Evolutionary conservation across 805 yeast species (phyloP), one percentile per base, ranked within the genome.

Genomic region (Candida maris): DNA sequence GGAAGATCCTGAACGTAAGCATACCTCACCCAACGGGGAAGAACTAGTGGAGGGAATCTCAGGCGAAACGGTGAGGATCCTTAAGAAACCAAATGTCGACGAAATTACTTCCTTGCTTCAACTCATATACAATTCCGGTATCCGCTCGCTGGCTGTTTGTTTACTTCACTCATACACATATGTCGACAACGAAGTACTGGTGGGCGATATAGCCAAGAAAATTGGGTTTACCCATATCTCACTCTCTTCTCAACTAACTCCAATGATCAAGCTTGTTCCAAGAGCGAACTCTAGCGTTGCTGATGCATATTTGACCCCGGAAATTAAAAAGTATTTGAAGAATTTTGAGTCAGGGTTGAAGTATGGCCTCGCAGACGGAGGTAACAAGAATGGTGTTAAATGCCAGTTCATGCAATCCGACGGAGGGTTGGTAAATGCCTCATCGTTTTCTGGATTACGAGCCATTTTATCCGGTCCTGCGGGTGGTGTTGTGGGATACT

Each of bases 401-500:
- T 74, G 85, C 41, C 80, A 82, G 46, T 88, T 91, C 59, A 89
- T 89, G 97, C 95, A 89, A 61, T 84, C 95, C 10, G 95, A 89
- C 56, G 97, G 97, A 39, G 97, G 97, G 3, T 71, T 89, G 40
- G 86, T 89, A 13, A 85, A 86, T 37, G 86, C 91, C 54, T 66
- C 74, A 17, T 71, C 75, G 33, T 88, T 89, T 58, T 79, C 95
- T 0, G 97, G 97, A 1, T 65, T 89, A 22, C 73, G 78, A 47
- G 95, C 97, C 2, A 81, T 89, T 30, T 62, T 89, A 21, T 86
- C 96, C 1, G 97, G 97, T 2, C 97, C 97, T 3, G 97, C 97
- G n/a, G 97, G 97, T 20, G 97, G 97, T 30, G 94, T 89, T 39
- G 95, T 89, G 20, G 97, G 97, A 0, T 85, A 78, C 51, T 84